Base-by-base conservation (phyloP, 805 yeast species). In the Lipomyces chichibuensis region DNA sequence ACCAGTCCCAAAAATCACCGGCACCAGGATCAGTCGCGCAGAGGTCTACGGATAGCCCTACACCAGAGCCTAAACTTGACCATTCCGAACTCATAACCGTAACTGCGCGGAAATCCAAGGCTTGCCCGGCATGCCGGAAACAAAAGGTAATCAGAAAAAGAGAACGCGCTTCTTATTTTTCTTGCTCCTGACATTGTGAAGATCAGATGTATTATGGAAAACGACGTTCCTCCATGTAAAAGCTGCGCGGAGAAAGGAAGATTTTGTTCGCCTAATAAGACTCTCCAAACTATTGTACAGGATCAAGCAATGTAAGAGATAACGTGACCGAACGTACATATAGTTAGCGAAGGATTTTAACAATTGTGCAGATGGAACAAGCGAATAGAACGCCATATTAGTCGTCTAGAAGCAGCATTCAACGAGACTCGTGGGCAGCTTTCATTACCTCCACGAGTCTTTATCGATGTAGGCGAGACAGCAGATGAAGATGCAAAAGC, bases 171-270 rank as follows among this genome's bases (percentile, higher is more conserved):
- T n/a, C n/a, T n/a, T n/a, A n/a, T n/a, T n/a, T n/a, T n/a, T n/a
- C n/a, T n/a, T n/a, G 25, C 35, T 9, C 25, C 25, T n/a, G 17
- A 20, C 9, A 43, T 17, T 29, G 33, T 35, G 33, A 14, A 66
- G 69, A 66, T 63, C 17, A 66, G 63, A 63, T 66, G 69, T 43
- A 63, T 66, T 25, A 66, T 66, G 69, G 69, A 66, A 29, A 66
- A 66, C 33, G 69, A 58, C 9, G 25, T 59, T 3, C 69, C 69
- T 2, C 69, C 69, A 2, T 66, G 69, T 57, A 66, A 63, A 39
- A 64, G 69, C 4, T 66, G 69, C 61, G 54, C 66, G 14, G 62
- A 59, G 23, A 57, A 62, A 5, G 69, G 69, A 20, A 35, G 63
- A n/a, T 35, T 64, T 8, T 66, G 69, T 49, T 63, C 66, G 4